Evolutionary conservation across 1,284 basidiomycete genomes (phyloP).

Genomic region (Ceratobasidium sp.): DNA sequence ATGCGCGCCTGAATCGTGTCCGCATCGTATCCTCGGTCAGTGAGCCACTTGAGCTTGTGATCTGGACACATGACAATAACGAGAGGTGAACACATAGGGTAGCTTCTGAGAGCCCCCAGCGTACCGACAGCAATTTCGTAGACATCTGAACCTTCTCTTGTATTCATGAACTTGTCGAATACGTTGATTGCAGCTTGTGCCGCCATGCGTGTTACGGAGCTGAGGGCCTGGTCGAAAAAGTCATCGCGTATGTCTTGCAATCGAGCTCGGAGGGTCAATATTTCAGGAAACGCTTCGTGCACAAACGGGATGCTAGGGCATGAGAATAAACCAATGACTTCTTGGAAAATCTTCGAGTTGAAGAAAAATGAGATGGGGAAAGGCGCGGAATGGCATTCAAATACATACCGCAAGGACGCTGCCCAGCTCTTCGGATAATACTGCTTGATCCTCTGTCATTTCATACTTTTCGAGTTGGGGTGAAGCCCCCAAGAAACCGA

Average conservation of each 20-base stretch:
- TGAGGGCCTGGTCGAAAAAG: neutral
- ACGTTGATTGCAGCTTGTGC: neutral
- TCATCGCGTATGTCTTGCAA: conserved; percentile 1
- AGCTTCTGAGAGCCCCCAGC: no score
- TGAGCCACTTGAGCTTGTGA: conserved; percentile 8
- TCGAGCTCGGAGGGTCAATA: neutral
- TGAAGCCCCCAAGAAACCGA: no score
- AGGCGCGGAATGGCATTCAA: no score
- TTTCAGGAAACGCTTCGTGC: conserved; percentile 1
- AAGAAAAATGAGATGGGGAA: neutral
- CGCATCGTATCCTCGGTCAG: neutral
- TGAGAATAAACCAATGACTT: conserved; percentile 1
- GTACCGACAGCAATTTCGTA: neutral
- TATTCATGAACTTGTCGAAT: conserved; percentile 11
- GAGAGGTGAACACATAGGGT: no score
- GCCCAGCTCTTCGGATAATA: no score
- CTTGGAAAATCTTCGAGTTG: neutral
- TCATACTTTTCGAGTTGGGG: no score
- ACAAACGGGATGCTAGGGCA: neutral
- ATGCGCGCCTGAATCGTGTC: neutral
- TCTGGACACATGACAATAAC: conserved; percentile 4
- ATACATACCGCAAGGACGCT: no score
- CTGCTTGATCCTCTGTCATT: no score
- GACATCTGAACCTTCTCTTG: conserved; percentile 3
- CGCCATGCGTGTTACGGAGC: neutral